Evolutionary conservation across 163 green algal genomes (phyloP), one percentile per base, ranked within the genome.

Genomic region (Prototheca cutis): DNA sequence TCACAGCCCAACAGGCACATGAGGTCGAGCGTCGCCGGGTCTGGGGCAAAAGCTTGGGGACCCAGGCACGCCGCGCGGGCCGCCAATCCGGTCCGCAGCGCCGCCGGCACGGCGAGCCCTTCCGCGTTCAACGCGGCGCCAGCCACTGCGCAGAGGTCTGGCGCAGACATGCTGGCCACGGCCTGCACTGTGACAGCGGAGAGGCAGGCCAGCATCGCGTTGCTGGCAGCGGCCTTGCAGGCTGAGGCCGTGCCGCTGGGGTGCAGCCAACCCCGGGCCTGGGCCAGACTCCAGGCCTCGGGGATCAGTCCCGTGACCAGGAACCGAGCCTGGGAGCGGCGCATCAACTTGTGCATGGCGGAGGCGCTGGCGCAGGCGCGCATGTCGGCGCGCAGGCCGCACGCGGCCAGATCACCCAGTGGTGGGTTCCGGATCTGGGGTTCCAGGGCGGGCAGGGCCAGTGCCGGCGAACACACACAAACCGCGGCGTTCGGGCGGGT

Each of bases 341-440:
- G 15, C n/a, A 73, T 40, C 36, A 73, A 40, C 2, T 23, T 5
- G 6, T 42, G 53, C 40, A 73, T 39, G 33, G 57, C 21, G 6
- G n/a, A 32, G 5, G 58, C 30, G 15, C 17, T 51, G 27, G 6
- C 27, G 60, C 52, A 63, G 6, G 24, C 28, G 5, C 4, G 10
- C 7, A 71, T 61, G 23, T 40, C 21, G 7, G 25, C 15, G 21
- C 6, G 33, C 33, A 61, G 33, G 33, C 39, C 13, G 10, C 24
- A 32, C 34, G 23, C 34, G 48, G 25, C 48, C 25, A n/a, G n/a
- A n/a, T n/a, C n/a, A n/a, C n/a, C n/a, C n/a, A n/a, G n/a, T n/a
- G n/a, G n/a, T n/a, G n/a, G n/a, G n/a, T n/a, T n/a, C n/a, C n/a
- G n/a, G n/a, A n/a, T n/a, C n/a, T n/a, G n/a, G n/a, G n/a, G n/a